These are phyloP conservation scores for Alloascoidea africana DNA, from an alignment of 805 yeast species.

Conservation along the genomic window DNA sequence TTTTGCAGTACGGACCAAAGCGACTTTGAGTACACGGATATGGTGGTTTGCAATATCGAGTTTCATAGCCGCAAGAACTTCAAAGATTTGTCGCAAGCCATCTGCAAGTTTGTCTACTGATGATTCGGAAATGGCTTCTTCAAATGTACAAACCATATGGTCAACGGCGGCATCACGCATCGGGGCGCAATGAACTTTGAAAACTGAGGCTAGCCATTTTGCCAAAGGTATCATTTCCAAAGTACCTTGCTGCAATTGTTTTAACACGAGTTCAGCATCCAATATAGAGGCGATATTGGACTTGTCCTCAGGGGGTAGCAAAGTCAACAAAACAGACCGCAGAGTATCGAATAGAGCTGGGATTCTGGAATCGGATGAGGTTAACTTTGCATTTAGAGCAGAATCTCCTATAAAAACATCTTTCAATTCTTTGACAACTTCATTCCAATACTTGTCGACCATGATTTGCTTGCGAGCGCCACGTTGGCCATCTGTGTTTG, in stretches of 20 bases:
- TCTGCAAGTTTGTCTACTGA: constrained; percentile 41
- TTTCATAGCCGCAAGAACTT: constrained; percentile 74
- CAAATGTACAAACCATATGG: constrained; percentile 44
- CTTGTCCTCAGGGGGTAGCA: constrained; percentile 58
- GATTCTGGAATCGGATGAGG: constrained; percentile 23
- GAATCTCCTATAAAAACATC: too few species aligned
- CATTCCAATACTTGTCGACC: constrained; percentile 64
- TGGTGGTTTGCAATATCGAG: constrained; percentile 80
- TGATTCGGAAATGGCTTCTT: constrained; percentile 24
- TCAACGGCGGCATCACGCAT: constrained; percentile 77
- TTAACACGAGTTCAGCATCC: constrained; percentile 54
- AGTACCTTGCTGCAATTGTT: constrained; percentile 48
- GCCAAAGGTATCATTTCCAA: constrained; percentile 53
- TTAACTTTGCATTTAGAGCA: too few species aligned
- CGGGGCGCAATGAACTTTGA: constrained; percentile 77
- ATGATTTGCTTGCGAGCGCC: constrained; percentile 58
- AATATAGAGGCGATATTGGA: constrained; percentile 44
- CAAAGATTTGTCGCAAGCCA: constrained; percentile 53
- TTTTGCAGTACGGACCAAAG: constrained; percentile 61
- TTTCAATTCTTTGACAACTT: constrained; percentile 41
- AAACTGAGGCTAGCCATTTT: constrained; percentile 54
- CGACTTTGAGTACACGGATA: constrained; percentile 62
- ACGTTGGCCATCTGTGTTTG: constrained; percentile 72
- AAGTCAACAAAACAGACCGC: constrained; percentile 48
- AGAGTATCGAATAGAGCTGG: constrained; percentile 56